These are phyloP conservation scores for Acanthamoeba culbertsoni DNA, from an alignment of 208 protist genomes.

Conservation along the genomic window DNA sequence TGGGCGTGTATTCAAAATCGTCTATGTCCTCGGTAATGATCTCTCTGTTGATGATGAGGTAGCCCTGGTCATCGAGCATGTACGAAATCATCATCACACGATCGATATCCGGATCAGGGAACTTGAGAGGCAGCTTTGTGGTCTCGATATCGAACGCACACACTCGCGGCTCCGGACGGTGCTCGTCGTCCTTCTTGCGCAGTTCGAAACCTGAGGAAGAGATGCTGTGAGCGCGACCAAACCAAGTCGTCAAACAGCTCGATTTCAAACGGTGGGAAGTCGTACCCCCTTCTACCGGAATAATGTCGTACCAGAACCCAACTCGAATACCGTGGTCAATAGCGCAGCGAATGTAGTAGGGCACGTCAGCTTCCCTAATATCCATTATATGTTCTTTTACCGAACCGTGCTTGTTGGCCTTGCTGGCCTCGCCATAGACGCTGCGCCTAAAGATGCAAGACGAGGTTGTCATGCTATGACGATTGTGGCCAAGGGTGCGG, in stretches of 20 bases:
- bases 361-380: conserved; percentile 99
- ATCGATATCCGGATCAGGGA: conserved; percentile 96
- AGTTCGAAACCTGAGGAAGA: not conserved
- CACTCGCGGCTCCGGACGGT: conserved; percentile 90
- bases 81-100: conserved; percentile 99
- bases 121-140: conserved; percentile 98
- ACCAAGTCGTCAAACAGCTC: not conserved
- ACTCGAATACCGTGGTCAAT: conserved; percentile 94
- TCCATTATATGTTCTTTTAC: conserved; percentile 92
- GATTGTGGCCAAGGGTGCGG: not conserved
- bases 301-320: conserved; percentile 96
- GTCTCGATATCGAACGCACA: conserved; percentile 99
- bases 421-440: conserved; percentile 75
- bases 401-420: conserved; percentile 78
- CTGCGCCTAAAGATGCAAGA: conserved; percentile 75
- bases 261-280: conserved; percentile 57
- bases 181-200: conserved; percentile 82
- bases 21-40: conserved; percentile 98
- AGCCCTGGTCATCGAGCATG: conserved; percentile 98
- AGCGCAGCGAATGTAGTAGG: conserved; percentile 96
- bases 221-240: not conserved
- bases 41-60: conserved; percentile 97
- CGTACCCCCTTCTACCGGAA: not conserved
- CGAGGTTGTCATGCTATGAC: no score
- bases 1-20: conserved; percentile 99